Base-by-base conservation (phyloP, 164 flowering plant species). In the Litsea cubeba region DNA sequence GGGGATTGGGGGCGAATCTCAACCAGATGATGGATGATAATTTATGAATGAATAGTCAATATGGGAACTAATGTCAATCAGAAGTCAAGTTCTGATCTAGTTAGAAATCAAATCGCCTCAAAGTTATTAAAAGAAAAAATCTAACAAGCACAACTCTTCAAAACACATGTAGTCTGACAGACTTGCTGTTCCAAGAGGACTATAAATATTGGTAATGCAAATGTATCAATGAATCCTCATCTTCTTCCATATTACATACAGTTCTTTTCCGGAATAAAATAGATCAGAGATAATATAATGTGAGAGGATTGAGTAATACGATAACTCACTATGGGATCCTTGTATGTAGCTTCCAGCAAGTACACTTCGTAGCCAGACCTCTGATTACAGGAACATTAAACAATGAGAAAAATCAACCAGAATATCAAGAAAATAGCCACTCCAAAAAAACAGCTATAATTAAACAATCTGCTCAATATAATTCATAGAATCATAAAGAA, bases 341-440 rank as follows among this genome's bases (percentile, higher is more conserved):
- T 95, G 82, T 95, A 95, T 12, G 91, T 65, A 50, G 99, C 97
- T 86, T 95, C 98, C 66, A 92, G 79, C 74, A 95, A 65, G 82
- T 93, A 95, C 63, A 89, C 99, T 84, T 95, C 99, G 80, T 90
- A 95, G 4, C 99, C 98, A 57, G 90, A 88, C 77, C 91, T 85
- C 98, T 95, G 95, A 71, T 62, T 24, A 81, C 30, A 71, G 62
- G 81, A 81, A 77, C 17, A 78, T 64, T 15, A 24, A 65, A 75
- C 23, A 76, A 72, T 79, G 1, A 81, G 75, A 50, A 72, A 54
- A 64, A 22, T 6, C 15, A 11, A 60, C 26, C 60, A 54, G 60
- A 54, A 54, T 17, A 5, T 15, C 20, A 54, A 54, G 20, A 54
- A 15, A 15, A 54, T 54, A 54, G n/a, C 3, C 60, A 54, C 7